Evolutionary conservation across 306 rosid genomes (phyloP).

Genomic region (Rosa multiflora): DNA sequence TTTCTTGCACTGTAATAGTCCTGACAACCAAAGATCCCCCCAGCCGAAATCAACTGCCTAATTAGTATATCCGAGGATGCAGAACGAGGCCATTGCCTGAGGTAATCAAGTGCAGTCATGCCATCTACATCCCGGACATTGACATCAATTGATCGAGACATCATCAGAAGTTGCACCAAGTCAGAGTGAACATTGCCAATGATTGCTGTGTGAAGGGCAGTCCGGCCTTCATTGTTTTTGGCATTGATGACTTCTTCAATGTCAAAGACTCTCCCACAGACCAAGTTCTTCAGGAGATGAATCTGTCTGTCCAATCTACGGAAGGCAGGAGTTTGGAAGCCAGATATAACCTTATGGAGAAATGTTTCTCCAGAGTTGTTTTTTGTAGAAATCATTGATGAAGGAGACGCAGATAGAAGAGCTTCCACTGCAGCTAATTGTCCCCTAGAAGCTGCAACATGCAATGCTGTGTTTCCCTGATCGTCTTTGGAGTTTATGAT

Average conservation of each 20-base stretch:
- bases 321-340: slow-evolving; percentile 72
- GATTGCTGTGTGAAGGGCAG: slow-evolving; percentile 88
- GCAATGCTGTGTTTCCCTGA: slow-evolving; percentile 85
- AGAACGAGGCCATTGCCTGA: slow-evolving; percentile 60
- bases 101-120: slow-evolving; percentile 90
- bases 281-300: slow-evolving; percentile 66
- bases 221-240: slow-evolving; percentile 67
- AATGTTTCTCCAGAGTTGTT: slow-evolving; percentile 83
- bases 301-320: slow-evolving; percentile 82
- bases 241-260: slow-evolving; percentile 60
- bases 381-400: slow-evolving; percentile 46
- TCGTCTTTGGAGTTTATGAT: slow-evolving; percentile 65
- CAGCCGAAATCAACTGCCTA: slow-evolving; percentile 79
- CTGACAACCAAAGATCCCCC: slow-evolving; percentile 77
- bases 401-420: slow-evolving; percentile 58
- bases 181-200: slow-evolving; percentile 79
- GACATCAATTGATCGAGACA: slow-evolving; percentile 59
- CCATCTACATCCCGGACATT: slow-evolving; percentile 64
- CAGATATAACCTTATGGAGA: slow-evolving; percentile 87
- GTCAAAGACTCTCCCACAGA: slow-evolving; percentile 44
- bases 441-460: slow-evolving; percentile 86
- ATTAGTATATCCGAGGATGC: slow-evolving; percentile 76
- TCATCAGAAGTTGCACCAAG: slow-evolving; percentile 87
- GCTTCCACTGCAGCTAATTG: slow-evolving; percentile 75
- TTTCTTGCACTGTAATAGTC: slow-evolving; percentile 66